Evolutionary conservation across 2,329 filamentous ascomycete species (phyloP).

Genomic region (Beauveria brongniartii): DNA sequence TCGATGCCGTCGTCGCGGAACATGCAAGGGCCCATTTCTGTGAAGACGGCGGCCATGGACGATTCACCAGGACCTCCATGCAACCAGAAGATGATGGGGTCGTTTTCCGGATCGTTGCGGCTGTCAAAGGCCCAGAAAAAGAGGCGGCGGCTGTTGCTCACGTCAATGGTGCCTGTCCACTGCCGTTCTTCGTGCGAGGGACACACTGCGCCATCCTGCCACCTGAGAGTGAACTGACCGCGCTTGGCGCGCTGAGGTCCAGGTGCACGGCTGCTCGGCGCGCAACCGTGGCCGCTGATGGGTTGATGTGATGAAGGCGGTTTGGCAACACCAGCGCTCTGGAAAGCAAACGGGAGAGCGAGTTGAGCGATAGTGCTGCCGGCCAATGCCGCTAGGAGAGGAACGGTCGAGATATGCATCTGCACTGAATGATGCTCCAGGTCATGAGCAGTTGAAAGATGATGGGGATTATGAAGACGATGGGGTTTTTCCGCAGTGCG

Average conservation of each 20-base stretch:
- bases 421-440: too few relatives aligned
- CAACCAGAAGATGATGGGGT: conserved; percentile 41
- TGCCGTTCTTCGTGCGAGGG: conserved; percentile 14
- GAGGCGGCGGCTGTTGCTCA: conserved; percentile 13
- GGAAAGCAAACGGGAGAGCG: not conserved
- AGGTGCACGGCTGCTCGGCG: not conserved
- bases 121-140: conserved; percentile 23
- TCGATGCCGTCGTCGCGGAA: conserved; percentile 4
- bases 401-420: not conserved
- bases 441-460: not conserved
- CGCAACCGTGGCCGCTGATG: not conserved
- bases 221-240: conserved; percentile 11
- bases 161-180: conserved; percentile 17
- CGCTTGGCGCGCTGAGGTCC: conserved; percentile 9
- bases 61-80: conserved; percentile 18
- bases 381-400: not conserved
- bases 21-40: conserved; percentile 15
- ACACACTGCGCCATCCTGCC: conserved; percentile 12
- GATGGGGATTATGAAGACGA: not conserved
- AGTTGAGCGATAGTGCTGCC: not conserved
- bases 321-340: not conserved
- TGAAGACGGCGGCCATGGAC: conserved; percentile 14
- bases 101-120: conserved; percentile 17
- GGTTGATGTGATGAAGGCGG: not conserved
- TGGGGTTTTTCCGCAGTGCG: too few relatives aligned